Base-by-base conservation (phyloP, 2,329 filamentous ascomycete species). In the Xylaria sp. region DNA sequence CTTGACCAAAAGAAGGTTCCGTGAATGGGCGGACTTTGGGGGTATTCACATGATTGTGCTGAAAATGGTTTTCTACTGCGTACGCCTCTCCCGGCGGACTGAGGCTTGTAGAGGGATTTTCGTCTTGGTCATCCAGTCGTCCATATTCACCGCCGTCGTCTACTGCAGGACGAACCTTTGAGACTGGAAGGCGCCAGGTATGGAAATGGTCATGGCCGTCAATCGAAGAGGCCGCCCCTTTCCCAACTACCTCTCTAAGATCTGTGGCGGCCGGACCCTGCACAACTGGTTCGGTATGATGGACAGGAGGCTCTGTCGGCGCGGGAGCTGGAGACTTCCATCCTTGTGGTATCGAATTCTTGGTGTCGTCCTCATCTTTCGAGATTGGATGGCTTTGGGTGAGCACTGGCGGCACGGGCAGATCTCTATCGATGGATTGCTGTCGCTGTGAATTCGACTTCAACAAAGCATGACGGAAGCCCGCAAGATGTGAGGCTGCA, bases 401-500 rank as follows among this genome's bases (percentile, higher is more conserved):
- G 17, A 74, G 48, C n/a, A 73, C 52, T 3, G 71, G 70, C 35
- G 72, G 70, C 29, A 69, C 54, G 44, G 72, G 71, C 21, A 65
- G 35, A 19, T 73, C 69, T 55, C 66, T 72, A 23, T 68, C 60
- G 15, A 61, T 41, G 15, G 61, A 27, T 8, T 60, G 51, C 31
- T 54, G 54, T 25, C 38, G 58, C 19, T 64, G 33, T n/a, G 58
- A 41, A n/a, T 68, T 62, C 6, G 57, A 59, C 53, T 68, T 72
- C 55, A 72, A 59, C 21, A 73, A 61, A 15, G 54, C 60, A 69
- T 71, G 68, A 17, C 67, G 70, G 41, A 64, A 64, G 17, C 58
- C 47, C 15, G 63, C 64, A 13, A 57, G 52, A 40, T 60, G 66
- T n/a, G 69, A 69, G 11, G 47, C 54, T 19, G 55, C 48, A 19